phyloP scores from a whole-genome alignment of 1,284 basidiomycete species.

The Ganoderma boninense region DNA sequence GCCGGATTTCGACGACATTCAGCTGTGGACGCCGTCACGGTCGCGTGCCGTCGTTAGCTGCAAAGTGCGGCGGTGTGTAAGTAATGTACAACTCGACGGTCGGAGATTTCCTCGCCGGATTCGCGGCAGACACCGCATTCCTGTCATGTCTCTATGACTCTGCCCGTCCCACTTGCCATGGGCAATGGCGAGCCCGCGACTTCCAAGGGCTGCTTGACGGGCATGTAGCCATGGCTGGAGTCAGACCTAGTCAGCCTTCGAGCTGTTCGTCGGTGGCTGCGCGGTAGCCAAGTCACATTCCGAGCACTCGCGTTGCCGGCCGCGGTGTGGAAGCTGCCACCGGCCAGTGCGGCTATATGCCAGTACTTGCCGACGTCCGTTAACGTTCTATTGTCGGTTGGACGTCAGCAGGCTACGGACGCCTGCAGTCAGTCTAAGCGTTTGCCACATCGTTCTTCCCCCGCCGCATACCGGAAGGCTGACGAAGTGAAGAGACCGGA shows the following conservation, averaged over 20 bases:
- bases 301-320: background rate
- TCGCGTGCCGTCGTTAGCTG: background rate
- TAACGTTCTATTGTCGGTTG: background rate
- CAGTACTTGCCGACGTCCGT: background rate
- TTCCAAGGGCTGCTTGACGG: background rate
- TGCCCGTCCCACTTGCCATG: background rate
- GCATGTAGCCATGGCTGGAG: background rate
- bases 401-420: background rate
- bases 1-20: background rate
- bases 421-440: background rate
- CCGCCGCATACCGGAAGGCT: background rate
- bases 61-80: background rate
- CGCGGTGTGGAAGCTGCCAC: background rate
- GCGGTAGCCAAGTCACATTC: too few relatives aligned
- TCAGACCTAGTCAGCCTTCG: background rate
- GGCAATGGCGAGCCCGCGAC: background rate
- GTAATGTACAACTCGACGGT: background rate
- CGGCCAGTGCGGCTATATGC: background rate
- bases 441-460: conserved; percentile 6
- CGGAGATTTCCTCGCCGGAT: conserved; percentile 1
- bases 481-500: background rate
- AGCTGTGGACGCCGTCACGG: background rate
- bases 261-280: too few relatives aligned
- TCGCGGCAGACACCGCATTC: background rate
- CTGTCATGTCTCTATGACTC: background rate